phyloP scores from a whole-genome alignment of 2,329 filamentous ascomycete species.

The Colletotrichum echinochloae region DNA sequence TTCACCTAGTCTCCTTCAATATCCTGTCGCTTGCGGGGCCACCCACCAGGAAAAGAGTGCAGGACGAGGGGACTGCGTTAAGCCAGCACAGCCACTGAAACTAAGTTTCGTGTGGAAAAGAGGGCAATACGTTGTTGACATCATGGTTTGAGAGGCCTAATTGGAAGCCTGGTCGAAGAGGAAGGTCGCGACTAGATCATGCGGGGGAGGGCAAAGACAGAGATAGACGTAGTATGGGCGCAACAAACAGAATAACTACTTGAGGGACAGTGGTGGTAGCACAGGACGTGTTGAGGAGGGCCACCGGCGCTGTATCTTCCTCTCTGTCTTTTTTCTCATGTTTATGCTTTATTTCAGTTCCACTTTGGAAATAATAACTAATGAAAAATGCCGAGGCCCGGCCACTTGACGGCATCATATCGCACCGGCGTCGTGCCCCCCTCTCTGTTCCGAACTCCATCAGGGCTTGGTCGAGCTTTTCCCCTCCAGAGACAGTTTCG shows the following conservation, averaged over 20 bases:
- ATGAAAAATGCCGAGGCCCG: background rate
- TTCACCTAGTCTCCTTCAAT: background rate
- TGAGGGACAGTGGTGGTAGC: background rate
- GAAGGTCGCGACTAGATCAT: conserved; percentile 22
- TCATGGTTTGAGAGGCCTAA: conserved; percentile 10
- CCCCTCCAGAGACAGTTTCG: background rate
- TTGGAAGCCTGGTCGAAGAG: conserved; percentile 18
- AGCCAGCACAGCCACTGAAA: conserved; percentile 27
- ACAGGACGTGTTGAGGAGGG: background rate
- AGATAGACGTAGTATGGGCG: background rate
- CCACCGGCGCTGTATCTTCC: background rate
- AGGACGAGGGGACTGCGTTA: background rate
- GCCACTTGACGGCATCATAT: background rate
- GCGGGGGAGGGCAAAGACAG: conserved; percentile 1
- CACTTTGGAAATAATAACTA: background rate
- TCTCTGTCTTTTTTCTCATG: background rate
- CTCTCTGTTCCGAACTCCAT: background rate
- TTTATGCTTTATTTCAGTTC: background rate
- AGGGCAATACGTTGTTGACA: conserved; percentile 2
- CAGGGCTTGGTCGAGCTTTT: background rate
- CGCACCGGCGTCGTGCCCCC: background rate
- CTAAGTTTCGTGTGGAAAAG: background rate
- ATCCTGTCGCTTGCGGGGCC: conserved; percentile 21
- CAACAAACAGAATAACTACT: background rate
- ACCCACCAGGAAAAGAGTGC: conserved; percentile 1